Evolutionary conservation across 768 basidiomycete species (phyloP).

Genomic region (Agrocybe praecox): DNA sequence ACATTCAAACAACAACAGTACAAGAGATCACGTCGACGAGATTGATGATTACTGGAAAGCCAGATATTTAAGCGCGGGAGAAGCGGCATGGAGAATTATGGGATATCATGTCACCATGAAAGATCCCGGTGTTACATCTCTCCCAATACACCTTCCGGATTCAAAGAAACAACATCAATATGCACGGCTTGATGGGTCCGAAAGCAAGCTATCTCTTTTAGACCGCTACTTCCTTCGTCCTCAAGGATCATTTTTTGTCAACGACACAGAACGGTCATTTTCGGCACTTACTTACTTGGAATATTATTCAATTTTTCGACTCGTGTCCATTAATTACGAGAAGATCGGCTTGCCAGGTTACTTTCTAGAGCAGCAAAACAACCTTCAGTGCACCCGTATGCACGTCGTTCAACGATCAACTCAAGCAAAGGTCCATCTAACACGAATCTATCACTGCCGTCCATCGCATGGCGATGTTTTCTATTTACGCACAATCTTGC

Average conservation of each 20-base stretch:
- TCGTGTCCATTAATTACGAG: not conserved
- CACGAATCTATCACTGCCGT: slow-evolving; percentile 20
- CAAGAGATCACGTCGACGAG: too few species aligned
- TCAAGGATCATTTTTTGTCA: not conserved
- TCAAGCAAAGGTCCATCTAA: slow-evolving; percentile 20
- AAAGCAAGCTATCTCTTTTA: slow-evolving; percentile 15
- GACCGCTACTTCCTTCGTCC: slow-evolving; percentile 23
- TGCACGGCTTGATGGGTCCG: not conserved
- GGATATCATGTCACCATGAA: slow-evolving; percentile 35
- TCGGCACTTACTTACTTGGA: not conserved
- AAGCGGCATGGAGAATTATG: slow-evolving; percentile 38
- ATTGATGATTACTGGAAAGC: slow-evolving; percentile 37
- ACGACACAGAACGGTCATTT: not conserved
- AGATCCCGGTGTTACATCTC: slow-evolving; percentile 30
- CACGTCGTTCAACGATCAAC: slow-evolving; percentile 7
- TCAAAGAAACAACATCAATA: slow-evolving; percentile 24
- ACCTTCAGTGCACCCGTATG: not conserved
- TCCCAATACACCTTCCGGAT: slow-evolving; percentile 32
- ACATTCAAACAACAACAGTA: too few species aligned
- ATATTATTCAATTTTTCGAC: slow-evolving; percentile 3
- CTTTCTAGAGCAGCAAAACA: slow-evolving; percentile 5
- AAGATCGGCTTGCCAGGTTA: not conserved
- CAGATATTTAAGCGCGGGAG: slow-evolving; percentile 32
- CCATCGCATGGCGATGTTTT: slow-evolving; percentile 35
- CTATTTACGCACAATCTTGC: slow-evolving; percentile 31